phyloP scores from a whole-genome alignment of 805 yeast genomes.

The Ogataea corticis region DNA sequence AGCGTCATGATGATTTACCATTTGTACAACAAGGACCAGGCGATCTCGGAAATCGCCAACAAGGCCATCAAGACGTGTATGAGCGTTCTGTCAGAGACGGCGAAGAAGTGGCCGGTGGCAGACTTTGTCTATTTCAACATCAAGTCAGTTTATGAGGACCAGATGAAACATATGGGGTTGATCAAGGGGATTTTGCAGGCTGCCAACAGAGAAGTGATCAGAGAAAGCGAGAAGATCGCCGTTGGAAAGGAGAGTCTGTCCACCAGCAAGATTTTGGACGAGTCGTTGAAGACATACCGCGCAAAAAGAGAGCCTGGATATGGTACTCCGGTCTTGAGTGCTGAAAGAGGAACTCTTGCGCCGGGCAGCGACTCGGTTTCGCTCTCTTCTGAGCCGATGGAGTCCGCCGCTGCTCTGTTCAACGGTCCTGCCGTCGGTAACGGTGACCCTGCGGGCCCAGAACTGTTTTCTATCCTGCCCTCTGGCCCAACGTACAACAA shows the following conservation, averaged over 20 bases:
- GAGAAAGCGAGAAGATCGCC: background rate
- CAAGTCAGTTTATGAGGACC: constrained; percentile 40
- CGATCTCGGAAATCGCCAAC: constrained; percentile 26
- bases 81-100: constrained; percentile 37
- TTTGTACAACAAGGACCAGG: constrained; percentile 36
- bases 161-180: constrained; percentile 26
- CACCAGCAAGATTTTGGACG: constrained; percentile 12
- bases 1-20: constrained; percentile 73
- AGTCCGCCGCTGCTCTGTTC: too few species aligned
- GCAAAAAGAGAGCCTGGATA: constrained; percentile 5
- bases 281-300: constrained; percentile 8
- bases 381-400: too few species aligned
- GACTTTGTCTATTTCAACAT: constrained; percentile 52
- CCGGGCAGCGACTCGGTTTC: background rate
- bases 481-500: background rate
- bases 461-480: background rate
- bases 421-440: too few species aligned
- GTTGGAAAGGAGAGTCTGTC: constrained; percentile 1
- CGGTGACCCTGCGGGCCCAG: too few species aligned
- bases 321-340: constrained; percentile 13
- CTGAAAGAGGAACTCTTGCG: constrained; percentile 9
- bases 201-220: constrained; percentile 12
- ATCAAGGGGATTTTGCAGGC: constrained; percentile 22
- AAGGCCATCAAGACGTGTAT: constrained; percentile 25
- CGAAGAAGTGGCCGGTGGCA: constrained; percentile 56